Conservation (phyloP, 495 filamentous ascomycete genomes). For the Hypoxylon cercidicola region DNA sequence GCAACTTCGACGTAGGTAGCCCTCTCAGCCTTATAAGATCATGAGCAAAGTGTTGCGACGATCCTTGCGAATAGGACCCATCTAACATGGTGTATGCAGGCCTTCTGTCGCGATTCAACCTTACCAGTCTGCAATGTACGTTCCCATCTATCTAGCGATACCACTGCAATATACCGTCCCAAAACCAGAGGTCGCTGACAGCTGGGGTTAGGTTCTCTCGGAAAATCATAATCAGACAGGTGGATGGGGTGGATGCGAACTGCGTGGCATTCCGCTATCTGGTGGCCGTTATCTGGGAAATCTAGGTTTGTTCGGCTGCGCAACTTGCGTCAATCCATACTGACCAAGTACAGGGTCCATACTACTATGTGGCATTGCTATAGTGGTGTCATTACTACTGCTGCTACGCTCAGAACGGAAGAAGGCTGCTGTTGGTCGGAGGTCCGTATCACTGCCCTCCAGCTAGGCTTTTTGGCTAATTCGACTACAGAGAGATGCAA, state of each 20-base stretch:
- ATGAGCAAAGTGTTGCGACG: background rate
- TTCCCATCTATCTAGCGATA: constrained; percentile 39
- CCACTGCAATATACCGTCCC: constrained; percentile 35
- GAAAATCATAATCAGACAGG: constrained; percentile 54
- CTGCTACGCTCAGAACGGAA: constrained; percentile 89
- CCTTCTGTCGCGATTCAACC: constrained; percentile 97
- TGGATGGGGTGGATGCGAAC: constrained; percentile 71
- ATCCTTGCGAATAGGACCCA: constrained; percentile 13
- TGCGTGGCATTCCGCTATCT: constrained; percentile 78
- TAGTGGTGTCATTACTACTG: constrained; percentile 70
- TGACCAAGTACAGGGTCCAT: constrained; percentile 77
- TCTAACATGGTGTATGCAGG: constrained; percentile 55
- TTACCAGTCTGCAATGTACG: constrained; percentile 97
- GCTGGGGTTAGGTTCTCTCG: constrained; percentile 56
- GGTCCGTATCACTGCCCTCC: constrained; percentile 62
- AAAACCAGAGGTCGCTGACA: constrained; percentile 15
- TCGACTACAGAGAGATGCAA: constrained; percentile 85
- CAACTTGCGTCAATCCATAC: background rate
- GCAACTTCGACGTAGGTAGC: constrained; percentile 84
- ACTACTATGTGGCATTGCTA: constrained; percentile 79
- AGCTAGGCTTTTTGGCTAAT: constrained; percentile 36
- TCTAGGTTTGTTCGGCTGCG: constrained; percentile 70
- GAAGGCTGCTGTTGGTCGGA: constrained; percentile 91
- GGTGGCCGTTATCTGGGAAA: constrained; percentile 76
- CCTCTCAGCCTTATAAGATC: background rate